phyloP scores from a whole-genome alignment of 345 rosid species.

The Laguncularia racemosa region DNA sequence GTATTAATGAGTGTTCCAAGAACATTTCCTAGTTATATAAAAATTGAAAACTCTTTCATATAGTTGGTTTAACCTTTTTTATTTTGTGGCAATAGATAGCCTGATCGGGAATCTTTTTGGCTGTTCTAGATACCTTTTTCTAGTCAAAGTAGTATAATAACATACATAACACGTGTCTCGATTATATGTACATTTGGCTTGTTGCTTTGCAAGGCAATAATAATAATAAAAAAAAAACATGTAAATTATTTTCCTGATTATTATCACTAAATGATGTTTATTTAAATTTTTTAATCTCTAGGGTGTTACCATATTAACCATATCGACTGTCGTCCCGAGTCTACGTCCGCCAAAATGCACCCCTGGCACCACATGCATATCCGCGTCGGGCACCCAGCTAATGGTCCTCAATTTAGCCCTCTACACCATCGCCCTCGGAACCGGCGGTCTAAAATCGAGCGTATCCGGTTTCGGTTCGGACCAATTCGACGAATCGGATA shows the following conservation, averaged over 20 bases:
- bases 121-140: no score
- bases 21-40: no score
- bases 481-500: constrained; percentile 79
- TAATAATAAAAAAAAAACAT: no score
- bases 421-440: constrained; percentile 81
- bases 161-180: not conserved
- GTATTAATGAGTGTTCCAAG: no score
- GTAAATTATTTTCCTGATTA: no score
- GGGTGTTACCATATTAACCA: constrained; percentile 73
- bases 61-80: no score
- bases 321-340: constrained; percentile 72
- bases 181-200: not conserved
- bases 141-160: not conserved
- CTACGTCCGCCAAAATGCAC: constrained; percentile 78
- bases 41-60: no score
- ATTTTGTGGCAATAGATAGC: no score
- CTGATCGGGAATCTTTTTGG: no score
- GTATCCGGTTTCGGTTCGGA: constrained; percentile 96
- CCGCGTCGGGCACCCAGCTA: constrained; percentile 60
- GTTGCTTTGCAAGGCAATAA: no score
- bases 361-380: constrained; percentile 33
- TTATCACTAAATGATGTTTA: no score
- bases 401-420: constrained; percentile 60
- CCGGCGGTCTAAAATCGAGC: constrained; percentile 94
- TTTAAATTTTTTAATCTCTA: constrained; percentile 11